These are phyloP conservation scores for Komagataella phaffii DNA, from an alignment of 805 yeast species.

Conservation along the genomic window DNA sequence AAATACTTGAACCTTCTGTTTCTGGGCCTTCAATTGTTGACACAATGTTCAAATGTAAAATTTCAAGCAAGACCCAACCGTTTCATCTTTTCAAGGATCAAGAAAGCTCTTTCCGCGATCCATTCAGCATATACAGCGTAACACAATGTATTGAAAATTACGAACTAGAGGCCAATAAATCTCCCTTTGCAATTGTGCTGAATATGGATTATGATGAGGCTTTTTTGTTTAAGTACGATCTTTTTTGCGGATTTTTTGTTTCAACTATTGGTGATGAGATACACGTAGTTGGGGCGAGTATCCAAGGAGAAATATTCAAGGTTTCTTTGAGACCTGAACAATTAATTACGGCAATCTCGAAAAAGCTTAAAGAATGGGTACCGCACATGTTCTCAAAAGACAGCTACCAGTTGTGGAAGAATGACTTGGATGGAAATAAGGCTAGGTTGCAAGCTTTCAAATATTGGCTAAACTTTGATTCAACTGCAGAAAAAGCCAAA, in stretches of 20 bases:
- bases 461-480: background rate
- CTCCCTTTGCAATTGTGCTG: slow-evolving; percentile 54
- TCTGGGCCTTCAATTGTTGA: slow-evolving; percentile 12
- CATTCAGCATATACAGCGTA: slow-evolving; percentile 37
- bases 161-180: slow-evolving; percentile 36
- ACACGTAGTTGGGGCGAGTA: background rate
- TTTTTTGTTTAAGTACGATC: slow-evolving; percentile 18
- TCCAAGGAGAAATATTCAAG: background rate
- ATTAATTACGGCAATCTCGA: background rate
- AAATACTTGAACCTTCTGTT: background rate
- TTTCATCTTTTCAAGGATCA: slow-evolving; percentile 66
- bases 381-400: background rate
- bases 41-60: slow-evolving; percentile 51
- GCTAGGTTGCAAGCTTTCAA: background rate
- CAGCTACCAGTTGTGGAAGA: background rate
- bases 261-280: background rate
- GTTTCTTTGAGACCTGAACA: background rate
- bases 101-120: background rate
- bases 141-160: slow-evolving; percentile 54
- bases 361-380: background rate
- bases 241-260: background rate
- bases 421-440: background rate
- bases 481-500: background rate
- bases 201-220: slow-evolving; percentile 33
- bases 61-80: slow-evolving; percentile 68